Percentiles rank a stretch among this genome's conserved stretches.
Evolutionary conservation across 1,139 yeast species (phyloP).

Genomic region (Blastobotrys aristatus): DNA sequence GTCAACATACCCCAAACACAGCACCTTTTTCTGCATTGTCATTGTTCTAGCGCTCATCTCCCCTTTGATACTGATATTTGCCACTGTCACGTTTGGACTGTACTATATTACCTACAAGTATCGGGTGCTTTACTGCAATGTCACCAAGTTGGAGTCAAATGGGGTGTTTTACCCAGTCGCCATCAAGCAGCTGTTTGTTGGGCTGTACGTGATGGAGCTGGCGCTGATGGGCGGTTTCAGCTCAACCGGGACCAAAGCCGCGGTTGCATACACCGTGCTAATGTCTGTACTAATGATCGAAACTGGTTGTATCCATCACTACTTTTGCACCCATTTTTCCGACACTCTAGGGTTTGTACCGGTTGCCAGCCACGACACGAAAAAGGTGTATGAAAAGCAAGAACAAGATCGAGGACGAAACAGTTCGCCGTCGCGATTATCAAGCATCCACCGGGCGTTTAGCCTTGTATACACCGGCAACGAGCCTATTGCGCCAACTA

Average conservation of each 20-base stretch:
- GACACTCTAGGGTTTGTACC: not conserved
- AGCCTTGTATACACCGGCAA: not conserved
- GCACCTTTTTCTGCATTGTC: slow-evolving; percentile 73
- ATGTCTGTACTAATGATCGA: slow-evolving; percentile 13
- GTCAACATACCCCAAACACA: slow-evolving; percentile 64
- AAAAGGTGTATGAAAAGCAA: not conserved
- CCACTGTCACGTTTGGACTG: slow-evolving; percentile 53
- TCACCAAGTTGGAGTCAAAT: slow-evolving; percentile 55
- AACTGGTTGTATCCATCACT: slow-evolving; percentile 17
- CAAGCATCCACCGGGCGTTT: not conserved
- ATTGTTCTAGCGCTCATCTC: slow-evolving; percentile 71
- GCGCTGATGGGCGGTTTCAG: slow-evolving; percentile 73
- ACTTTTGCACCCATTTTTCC: slow-evolving; percentile 1
- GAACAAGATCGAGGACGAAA: not conserved
- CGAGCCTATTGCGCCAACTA: not conserved
- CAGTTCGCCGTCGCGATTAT: not conserved
- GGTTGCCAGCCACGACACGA: not conserved
- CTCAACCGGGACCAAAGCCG: slow-evolving; percentile 45
- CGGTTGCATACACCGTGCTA: slow-evolving; percentile 25
- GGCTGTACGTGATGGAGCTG: slow-evolving; percentile 72
- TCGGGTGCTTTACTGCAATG: slow-evolving; percentile 44
- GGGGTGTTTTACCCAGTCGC: slow-evolving; percentile 73
- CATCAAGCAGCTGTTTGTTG: slow-evolving; percentile 67
- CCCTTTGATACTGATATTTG: slow-evolving; percentile 65
- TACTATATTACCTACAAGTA: slow-evolving; percentile 66